phyloP scores from a whole-genome alignment of 768 basidiomycete species.

The Asterophora lycoperdoides region DNA sequence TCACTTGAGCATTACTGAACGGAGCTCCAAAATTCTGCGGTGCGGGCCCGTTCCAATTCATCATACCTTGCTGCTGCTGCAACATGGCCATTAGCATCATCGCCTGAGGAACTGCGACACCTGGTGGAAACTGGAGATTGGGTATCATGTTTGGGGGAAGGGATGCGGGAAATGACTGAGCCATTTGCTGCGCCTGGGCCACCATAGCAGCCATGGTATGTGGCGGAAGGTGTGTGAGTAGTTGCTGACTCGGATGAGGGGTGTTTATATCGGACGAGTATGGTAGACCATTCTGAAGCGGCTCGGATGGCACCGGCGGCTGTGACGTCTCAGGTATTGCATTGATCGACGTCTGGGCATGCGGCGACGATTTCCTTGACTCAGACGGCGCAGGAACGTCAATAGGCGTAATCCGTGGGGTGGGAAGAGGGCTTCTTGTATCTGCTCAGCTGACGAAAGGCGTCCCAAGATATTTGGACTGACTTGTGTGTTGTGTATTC shows the following conservation, averaged over 20 bases:
- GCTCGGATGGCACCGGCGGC: background rate
- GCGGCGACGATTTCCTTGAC: background rate
- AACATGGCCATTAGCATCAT: background rate
- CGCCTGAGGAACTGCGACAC: background rate
- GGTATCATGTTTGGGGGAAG: background rate
- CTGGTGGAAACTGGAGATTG: background rate
- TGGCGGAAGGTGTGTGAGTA: background rate
- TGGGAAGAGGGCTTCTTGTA: conserved; percentile 58
- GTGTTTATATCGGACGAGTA: background rate
- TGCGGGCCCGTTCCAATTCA: background rate
- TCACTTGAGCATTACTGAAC: background rate
- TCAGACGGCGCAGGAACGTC: conserved; percentile 16
- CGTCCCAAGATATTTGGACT: conserved; percentile 22
- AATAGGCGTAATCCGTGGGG: conserved; percentile 55
- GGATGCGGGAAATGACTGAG: background rate
- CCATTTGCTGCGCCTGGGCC: background rate
- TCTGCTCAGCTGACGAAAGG: conserved; percentile 7
- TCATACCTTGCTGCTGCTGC: background rate
- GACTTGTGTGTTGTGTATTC: conserved; percentile 39
- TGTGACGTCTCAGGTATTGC: background rate
- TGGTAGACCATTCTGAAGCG: background rate
- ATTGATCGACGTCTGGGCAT: background rate
- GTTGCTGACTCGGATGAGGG: background rate
- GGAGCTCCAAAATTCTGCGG: background rate
- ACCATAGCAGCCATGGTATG: background rate